Evolutionary conservation across 2,329 filamentous ascomycete species (phyloP).

Genomic region (Microdochium paspali): DNA sequence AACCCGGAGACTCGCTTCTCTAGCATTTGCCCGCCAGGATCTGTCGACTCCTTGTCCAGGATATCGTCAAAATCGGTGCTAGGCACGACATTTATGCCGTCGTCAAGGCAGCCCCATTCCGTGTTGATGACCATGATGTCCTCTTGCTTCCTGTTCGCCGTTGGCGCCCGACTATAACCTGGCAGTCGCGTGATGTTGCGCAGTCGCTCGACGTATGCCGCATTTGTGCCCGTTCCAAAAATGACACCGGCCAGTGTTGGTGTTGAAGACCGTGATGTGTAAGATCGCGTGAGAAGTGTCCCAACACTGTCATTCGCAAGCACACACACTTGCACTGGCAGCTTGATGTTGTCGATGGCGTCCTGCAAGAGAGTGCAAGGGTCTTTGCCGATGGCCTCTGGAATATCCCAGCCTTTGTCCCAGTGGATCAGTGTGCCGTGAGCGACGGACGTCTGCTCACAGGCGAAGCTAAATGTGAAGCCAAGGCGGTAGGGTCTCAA

Average conservation of each 20-base stretch:
- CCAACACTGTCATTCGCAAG: constrained; percentile 76
- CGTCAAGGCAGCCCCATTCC: constrained; percentile 77
- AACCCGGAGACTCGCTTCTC: constrained; percentile 77
- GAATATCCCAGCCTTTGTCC: constrained; percentile 75
- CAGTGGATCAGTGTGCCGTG: constrained; percentile 63
- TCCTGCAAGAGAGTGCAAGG: constrained; percentile 63
- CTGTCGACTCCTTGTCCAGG: constrained; percentile 58
- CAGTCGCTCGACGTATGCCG: constrained; percentile 69
- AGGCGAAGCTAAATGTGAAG: constrained; percentile 57
- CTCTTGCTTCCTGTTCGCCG: constrained; percentile 38
- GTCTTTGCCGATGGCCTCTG: constrained; percentile 66
- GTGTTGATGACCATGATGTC: constrained; percentile 74
- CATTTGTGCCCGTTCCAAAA: constrained; percentile 75
- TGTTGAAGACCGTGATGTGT: constrained; percentile 62
- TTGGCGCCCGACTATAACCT: constrained; percentile 34
- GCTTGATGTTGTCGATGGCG: constrained; percentile 58
- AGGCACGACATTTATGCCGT: constrained; percentile 58
- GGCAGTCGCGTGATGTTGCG: constrained; percentile 50
- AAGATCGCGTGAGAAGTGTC: constrained; percentile 70
- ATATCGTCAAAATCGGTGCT: constrained; percentile 58
- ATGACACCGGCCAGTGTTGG: constrained; percentile 67
- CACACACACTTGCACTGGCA: constrained; percentile 64
- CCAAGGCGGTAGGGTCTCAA: constrained; percentile 9
- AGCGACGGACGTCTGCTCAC: constrained; percentile 59
- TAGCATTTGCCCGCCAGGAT: constrained; percentile 72